Evolutionary conservation across 805 yeast species (phyloP), one percentile per base, ranked within the genome.

Genomic region (Brettanomyces bruxellensis): DNA sequence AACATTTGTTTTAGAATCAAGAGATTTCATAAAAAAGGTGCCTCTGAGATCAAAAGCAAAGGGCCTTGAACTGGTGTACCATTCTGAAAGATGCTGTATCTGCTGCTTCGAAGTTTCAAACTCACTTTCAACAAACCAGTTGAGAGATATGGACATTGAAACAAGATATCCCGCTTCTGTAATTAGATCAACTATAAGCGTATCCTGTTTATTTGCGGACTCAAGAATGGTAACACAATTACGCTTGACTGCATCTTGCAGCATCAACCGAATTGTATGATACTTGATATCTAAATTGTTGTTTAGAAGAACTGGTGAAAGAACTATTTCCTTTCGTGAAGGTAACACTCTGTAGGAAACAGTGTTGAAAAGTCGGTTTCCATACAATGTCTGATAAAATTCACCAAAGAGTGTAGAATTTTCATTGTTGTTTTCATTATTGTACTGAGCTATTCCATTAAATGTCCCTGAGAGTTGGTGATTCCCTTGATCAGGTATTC

Each of bases 1-100:
- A 3, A 88, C 59, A 7, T 79, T 57, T 40, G 73, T 70, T 3
- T 58, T 55, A 0, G 65, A 50, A 32, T 76, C 71, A 13, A 80
- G 61, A 1, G 82, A 60, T 43, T 70, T 50, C 49, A 84, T 54
- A 22, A 71, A 62, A 39, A 76, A 75, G 1, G 91, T 88, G 24
- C 64, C 62, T 54, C 84, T 70, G 5, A 76, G 58, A 32, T 75
- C 77, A 52, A 82, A 79, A 6, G 78, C 73, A 60, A 82, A 85
- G 1, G 93, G 90, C 35, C 76, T 75, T 6, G 85, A 75, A 45
- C 81, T 77, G 49, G 71, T 71, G 46, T 86, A 78, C 93, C 95
- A 87, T 40, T 73, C 65, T 44, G 60, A 58, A 46, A 75, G 65
- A 34, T 63, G 66, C 39, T 52, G 24, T 24, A 44, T 18, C 22